Base-by-base conservation (phyloP, 805 yeast species). In the Danielia reshetovae region DNA sequence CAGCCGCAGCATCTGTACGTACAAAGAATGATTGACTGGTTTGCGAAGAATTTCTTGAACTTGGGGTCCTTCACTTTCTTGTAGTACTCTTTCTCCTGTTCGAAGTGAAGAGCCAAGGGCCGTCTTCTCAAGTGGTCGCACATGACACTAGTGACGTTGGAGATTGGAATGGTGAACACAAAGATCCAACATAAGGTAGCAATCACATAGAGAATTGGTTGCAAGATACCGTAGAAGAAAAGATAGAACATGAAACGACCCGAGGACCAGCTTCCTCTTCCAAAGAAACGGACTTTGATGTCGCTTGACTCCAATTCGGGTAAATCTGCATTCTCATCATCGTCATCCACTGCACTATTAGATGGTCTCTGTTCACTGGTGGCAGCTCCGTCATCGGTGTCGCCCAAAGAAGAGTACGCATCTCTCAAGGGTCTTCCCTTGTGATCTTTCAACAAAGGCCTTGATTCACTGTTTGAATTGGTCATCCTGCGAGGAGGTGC, bases 141-240 rank as follows among this genome's bases (percentile, higher is more conserved):
- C 22, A 93, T 57, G 14, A 81, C 78, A 47, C 69, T 60, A 18
- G 84, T 65, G 12, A 87, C 82, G 34, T 87, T 87, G 12, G 94
- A 79, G 94, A 93, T 87, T 26, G 98, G 98, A 30, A 90, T 87
- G 5, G 96, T 79, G 56, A 93, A 81, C 0, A 89, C 96, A 23
- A 75, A 57, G 24, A 90, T 58, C 96, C 96, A 93, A 47, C 90
- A 75, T 4, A 79, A 29, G 1, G 75, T 45, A 5, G 83, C 72
- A 5, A 87, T 65, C 0, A 73, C 3, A 11, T 67, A 54, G 21
- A 80, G 65, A 2, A 85, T 51, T 1, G 97, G 97, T 40, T 79
- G 82, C 18, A 89, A 52, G 3, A 85, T 42, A 3, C 75, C 45
- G 54, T 89, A 87, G 56, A 79, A 89, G 45, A 75, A 74, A 2